Evolutionary conservation across 768 basidiomycete species (phyloP).

Genomic region (Mycena pura): DNA sequence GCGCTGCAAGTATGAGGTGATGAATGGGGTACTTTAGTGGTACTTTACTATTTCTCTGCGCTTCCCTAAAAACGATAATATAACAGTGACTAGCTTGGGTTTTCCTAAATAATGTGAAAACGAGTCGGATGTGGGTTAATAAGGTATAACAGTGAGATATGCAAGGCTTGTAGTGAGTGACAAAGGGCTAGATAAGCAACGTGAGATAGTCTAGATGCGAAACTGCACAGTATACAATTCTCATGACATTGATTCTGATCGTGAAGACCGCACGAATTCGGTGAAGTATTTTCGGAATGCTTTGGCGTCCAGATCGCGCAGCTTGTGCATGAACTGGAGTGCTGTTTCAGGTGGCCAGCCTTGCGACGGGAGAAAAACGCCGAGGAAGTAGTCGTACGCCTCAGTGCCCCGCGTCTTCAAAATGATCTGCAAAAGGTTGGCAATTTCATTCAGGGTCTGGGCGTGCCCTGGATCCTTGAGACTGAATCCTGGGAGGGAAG

Average conservation of each 20-base stretch:
- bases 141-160: conserved; percentile 14
- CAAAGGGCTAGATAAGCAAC: conserved; percentile 9
- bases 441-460: conserved; percentile 90
- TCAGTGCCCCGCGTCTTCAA: conserved; percentile 81
- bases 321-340: conserved; percentile 76
- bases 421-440: conserved; percentile 81
- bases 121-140: too few relatives aligned
- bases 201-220: conserved; percentile 10
- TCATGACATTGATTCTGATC: conserved; percentile 59
- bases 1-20: too few relatives aligned
- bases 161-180: conserved; percentile 8
- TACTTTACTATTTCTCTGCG: too few relatives aligned
- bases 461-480: conserved; percentile 61
- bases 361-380: conserved; percentile 85
- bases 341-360: conserved; percentile 84
- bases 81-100: too few relatives aligned
- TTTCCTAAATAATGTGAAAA: too few relatives aligned
- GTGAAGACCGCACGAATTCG: conserved; percentile 80
- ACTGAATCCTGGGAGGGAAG: conserved; percentile 82
- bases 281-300: conserved; percentile 86
- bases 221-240: too few relatives aligned
- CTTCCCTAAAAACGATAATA: too few relatives aligned
- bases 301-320: conserved; percentile 77
- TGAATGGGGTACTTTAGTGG: too few relatives aligned
- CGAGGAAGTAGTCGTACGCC: conserved; percentile 79